Conservation (phyloP, 2,329 filamentous ascomycete species). For the Trematosphaeria pertusa region DNA sequence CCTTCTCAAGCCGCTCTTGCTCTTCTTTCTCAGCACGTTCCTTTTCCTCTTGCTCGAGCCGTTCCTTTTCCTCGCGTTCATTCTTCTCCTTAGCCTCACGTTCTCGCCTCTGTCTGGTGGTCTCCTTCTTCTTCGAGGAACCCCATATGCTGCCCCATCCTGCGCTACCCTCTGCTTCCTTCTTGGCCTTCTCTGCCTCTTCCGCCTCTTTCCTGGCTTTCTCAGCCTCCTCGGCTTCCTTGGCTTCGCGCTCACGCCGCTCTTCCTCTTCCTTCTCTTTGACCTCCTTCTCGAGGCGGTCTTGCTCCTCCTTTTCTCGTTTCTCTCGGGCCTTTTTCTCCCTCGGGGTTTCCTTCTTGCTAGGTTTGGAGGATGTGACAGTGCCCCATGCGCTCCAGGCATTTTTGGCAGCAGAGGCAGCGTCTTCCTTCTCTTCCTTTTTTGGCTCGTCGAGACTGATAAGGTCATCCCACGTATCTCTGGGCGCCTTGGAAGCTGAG, state of each 20-base stretch:
- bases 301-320: conserved; percentile 32
- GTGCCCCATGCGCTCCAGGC: conserved; percentile 29
- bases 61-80: conserved; percentile 35
- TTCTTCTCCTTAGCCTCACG: conserved; percentile 22
- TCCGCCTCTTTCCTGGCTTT: conserved; percentile 35
- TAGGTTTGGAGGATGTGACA: conserved; percentile 23
- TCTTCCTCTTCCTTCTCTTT: conserved; percentile 46
- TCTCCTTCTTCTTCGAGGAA: conserved; percentile 38
- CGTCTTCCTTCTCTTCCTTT: conserved; percentile 37
- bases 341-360: conserved; percentile 36
- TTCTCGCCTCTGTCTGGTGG: conserved; percentile 30
- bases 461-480: conserved; percentile 41
- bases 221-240: conserved; percentile 49
- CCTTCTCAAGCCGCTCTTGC: conserved; percentile 50
- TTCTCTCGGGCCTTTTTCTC: conserved; percentile 46
- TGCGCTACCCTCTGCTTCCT: conserved; percentile 45
- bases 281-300: conserved; percentile 24
- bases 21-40: conserved; percentile 48
- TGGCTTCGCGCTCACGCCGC: conserved; percentile 33
- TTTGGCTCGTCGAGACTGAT: conserved; percentile 40
- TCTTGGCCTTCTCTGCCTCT: conserved; percentile 27
- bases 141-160: conserved; percentile 29
- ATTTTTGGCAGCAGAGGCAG: conserved; percentile 36
- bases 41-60: conserved; percentile 31
- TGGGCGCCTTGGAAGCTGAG: conserved; percentile 41